Base-by-base conservation (phyloP, 2,329 filamentous ascomycete genomes). In the Sarocladium brachiariae region DNA sequence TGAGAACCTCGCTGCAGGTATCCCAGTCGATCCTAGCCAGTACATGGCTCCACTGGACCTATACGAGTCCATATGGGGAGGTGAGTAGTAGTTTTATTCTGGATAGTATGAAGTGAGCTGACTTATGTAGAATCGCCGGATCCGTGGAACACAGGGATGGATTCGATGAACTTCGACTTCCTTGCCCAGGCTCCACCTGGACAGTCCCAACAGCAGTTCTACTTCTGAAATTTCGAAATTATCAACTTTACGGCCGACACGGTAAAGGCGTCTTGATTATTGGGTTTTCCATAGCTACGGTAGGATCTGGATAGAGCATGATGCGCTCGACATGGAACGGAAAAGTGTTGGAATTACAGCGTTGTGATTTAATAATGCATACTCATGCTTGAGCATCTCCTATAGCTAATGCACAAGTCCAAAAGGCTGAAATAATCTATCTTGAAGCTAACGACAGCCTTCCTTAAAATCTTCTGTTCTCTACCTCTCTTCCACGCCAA, bases 21-120 rank as follows among this genome's bases (percentile, higher is more conserved):
- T 49, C 71, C 80, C 70, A 39, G 67, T 78, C 10, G 81, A 83
- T 53, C 77, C 78, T 14, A 70, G 75, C 2, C 69, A 78, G 30
- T 77, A 80, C 56, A 80, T 84, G 72, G 81, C 81, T 33, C 81
- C 81, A 1, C 81, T 85, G 79, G 81, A 85, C 53, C 66, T 85
- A 1, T 85, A 83, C 60, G 80, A 84, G 58, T 83, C 80, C 3
- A 85, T 85, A 41, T 84, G 83, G 68, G 83, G 80, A 74, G 81
- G 80, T 83, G 65, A 63, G 77, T 70, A 25, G 27, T 54, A 19
- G 18, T 45, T 33, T 16, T 31, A n/a, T n/a, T n/a, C n/a, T 55
- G 39, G 50, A 39, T 52, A 41, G 49, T 41, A 30, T 18, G n/a
- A 31, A 5, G 53, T 51, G 23, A 51, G 37, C 21, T 27, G 31